phyloP scores from a whole-genome alignment of 768 basidiomycete genomes.

The Pleurotus citrinopileatus region DNA sequence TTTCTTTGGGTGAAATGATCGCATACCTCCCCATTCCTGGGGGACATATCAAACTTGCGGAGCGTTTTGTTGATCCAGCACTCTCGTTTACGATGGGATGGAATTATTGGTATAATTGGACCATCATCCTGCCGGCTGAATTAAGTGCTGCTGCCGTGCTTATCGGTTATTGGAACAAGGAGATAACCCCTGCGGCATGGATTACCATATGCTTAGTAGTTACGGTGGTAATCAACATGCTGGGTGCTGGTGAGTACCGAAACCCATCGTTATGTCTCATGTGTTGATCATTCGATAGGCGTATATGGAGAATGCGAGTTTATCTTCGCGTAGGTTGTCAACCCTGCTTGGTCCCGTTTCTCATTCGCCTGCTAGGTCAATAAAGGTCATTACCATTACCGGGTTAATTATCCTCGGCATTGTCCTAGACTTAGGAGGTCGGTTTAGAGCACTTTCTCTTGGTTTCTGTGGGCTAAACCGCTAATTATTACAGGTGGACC shows the following conservation, averaged over 20 bases:
- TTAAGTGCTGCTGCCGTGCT: slow-evolving; percentile 74
- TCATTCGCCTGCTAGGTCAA: slow-evolving; percentile 41
- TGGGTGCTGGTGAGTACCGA: slow-evolving; percentile 58
- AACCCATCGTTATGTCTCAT: not conserved
- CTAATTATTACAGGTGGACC: slow-evolving; percentile 59
- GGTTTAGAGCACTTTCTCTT: slow-evolving; percentile 10
- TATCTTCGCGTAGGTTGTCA: slow-evolving; percentile 65
- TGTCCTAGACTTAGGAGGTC: slow-evolving; percentile 78
- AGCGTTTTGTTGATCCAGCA: slow-evolving; percentile 78
- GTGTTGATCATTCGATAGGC: too few relatives aligned
- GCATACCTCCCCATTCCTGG: slow-evolving; percentile 78
- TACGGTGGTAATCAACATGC: slow-evolving; percentile 71
- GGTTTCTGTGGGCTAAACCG: not conserved
- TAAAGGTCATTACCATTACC: slow-evolving; percentile 85
- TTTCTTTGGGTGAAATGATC: slow-evolving; percentile 62
- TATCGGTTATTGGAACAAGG: slow-evolving; percentile 66
- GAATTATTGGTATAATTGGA: slow-evolving; percentile 63
- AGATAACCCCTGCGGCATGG: slow-evolving; percentile 70
- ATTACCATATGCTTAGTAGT: slow-evolving; percentile 75
- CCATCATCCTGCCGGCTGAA: slow-evolving; percentile 68
- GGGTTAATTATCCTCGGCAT: slow-evolving; percentile 70
- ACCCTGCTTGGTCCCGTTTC: slow-evolving; percentile 3
- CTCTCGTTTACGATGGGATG: slow-evolving; percentile 32
- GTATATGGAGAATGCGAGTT: slow-evolving; percentile 88
- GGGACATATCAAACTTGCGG: slow-evolving; percentile 77